These are phyloP conservation scores for Saturnispora mendoncae DNA, from an alignment of 805 yeast species.

Conservation along the genomic window DNA sequence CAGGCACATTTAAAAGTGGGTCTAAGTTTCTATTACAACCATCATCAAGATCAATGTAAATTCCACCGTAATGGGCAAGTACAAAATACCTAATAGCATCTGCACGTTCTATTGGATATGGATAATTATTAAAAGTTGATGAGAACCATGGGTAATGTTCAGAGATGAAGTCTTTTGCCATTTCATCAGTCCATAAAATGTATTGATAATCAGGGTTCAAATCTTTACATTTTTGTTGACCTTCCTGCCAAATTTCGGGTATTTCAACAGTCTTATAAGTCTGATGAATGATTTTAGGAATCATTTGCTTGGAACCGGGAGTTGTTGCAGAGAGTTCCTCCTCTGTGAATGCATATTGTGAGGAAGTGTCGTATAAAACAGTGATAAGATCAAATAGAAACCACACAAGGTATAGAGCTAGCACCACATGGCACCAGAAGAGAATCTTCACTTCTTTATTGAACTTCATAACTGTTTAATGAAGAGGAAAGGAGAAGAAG, in stretches of 20 bases:
- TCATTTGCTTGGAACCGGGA: conserved; percentile 34
- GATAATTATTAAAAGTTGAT: conserved; percentile 65
- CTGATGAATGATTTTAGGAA: conserved; percentile 89
- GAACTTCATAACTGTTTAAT: conserved; percentile 31
- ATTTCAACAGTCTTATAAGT: conserved; percentile 74
- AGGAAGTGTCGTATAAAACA: conserved; percentile 63
- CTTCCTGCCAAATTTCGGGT: conserved; percentile 74
- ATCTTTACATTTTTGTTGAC: conserved; percentile 68
- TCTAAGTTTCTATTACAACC: conserved; percentile 76
- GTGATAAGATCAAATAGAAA: conserved; percentile 65
- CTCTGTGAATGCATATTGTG: conserved; percentile 52
- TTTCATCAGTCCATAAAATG: conserved; percentile 83
- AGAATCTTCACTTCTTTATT: conserved; percentile 58
- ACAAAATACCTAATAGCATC: conserved; percentile 87
- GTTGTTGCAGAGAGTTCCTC: conserved; percentile 44
- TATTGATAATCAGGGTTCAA: conserved; percentile 84
- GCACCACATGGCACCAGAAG: conserved; percentile 47
- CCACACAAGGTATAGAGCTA: conserved; percentile 48
- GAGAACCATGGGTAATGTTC: conserved; percentile 84
- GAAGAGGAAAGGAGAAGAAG: not conserved
- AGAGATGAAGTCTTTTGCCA: conserved; percentile 67
- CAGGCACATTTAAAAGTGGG: conserved; percentile 72
- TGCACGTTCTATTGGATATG: conserved; percentile 79
- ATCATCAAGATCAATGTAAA: conserved; percentile 85
- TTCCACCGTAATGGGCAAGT: conserved; percentile 75